These are phyloP conservation scores for Fusarium proliferatum DNA, from an alignment of 2,329 filamentous ascomycete species.

Conservation along the genomic window DNA sequence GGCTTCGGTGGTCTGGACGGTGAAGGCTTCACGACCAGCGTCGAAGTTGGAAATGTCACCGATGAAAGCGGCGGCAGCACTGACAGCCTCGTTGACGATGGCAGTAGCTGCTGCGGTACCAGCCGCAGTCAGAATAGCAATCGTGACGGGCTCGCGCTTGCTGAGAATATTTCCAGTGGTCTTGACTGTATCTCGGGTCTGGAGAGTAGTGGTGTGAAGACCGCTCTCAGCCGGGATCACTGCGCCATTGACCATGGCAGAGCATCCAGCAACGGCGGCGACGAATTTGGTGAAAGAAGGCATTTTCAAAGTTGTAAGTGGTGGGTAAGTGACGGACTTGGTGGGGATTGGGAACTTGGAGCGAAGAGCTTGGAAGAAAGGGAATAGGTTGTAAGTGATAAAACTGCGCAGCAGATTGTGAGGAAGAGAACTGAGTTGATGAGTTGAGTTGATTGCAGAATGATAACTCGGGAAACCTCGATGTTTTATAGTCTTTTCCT, in stretches of 20 bases:
- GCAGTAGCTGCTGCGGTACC: neutral
- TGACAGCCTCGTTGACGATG: neutral
- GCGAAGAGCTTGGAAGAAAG: neutral
- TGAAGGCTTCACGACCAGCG: constrained; percentile 3
- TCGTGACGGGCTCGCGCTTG: neutral
- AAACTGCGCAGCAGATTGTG: neutral
- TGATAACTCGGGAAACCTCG: accelerated
- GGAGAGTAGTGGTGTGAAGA: neutral
- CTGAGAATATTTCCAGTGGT: neutral
- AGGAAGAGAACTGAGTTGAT: neutral
- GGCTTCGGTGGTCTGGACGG: neutral
- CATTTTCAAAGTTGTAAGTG: neutral
- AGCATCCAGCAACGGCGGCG: neutral
- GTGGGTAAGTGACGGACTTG: neutral
- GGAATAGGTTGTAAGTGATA: neutral
- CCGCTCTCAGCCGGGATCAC: neutral
- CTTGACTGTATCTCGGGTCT: neutral
- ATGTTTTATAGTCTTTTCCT: neutral
- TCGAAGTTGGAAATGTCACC: constrained; percentile 10
- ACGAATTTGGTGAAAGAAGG: neutral
- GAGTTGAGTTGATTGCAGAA: neutral
- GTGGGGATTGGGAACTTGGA: neutral
- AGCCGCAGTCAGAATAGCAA: constrained; percentile 2
- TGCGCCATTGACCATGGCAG: neutral
- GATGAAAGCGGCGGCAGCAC: neutral